phyloP scores from a whole-genome alignment of 306 rosid species.

The Castanea mollissima region DNA sequence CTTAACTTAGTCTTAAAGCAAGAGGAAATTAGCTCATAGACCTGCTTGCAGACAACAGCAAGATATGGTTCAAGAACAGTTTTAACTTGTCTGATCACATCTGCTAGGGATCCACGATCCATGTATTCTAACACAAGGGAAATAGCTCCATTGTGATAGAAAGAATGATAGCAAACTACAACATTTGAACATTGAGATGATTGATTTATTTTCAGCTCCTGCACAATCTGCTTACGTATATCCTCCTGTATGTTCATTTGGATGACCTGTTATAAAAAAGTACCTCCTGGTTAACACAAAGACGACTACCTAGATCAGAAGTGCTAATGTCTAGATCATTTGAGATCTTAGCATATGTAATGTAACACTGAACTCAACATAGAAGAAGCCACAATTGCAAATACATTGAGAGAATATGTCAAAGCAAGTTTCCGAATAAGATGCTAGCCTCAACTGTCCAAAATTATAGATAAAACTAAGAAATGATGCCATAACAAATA shows the following conservation, averaged over 20 bases:
- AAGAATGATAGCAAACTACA: slow-evolving; percentile 92
- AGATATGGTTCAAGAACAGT: slow-evolving; percentile 99
- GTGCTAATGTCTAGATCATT: background rate
- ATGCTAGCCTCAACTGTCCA: background rate
- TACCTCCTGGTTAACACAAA: slow-evolving; percentile 1
- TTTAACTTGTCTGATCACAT: slow-evolving; percentile 77
- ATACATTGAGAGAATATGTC: background rate
- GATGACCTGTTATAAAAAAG: slow-evolving; percentile 61
- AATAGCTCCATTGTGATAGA: slow-evolving; percentile 89
- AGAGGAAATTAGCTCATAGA: slow-evolving; percentile 19
- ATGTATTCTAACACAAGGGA: slow-evolving; percentile 94
- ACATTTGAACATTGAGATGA: slow-evolving; percentile 94
- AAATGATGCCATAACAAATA: background rate
- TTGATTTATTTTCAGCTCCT: slow-evolving; percentile 95
- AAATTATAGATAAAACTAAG: background rate
- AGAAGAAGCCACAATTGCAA: background rate
- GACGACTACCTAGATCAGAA: background rate
- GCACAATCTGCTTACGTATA: slow-evolving; percentile 94
- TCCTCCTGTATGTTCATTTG: slow-evolving; percentile 98
- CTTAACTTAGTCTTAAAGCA: slow-evolving; percentile 16
- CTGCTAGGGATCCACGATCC: slow-evolving; percentile 97
- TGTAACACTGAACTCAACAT: background rate
- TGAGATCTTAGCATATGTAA: background rate
- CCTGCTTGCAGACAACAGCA: slow-evolving; percentile 98
- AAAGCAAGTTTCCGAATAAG: background rate